Evolutionary conservation across 306 rosid genomes (phyloP).

Genomic region (Mimosa bimucronata): DNA sequence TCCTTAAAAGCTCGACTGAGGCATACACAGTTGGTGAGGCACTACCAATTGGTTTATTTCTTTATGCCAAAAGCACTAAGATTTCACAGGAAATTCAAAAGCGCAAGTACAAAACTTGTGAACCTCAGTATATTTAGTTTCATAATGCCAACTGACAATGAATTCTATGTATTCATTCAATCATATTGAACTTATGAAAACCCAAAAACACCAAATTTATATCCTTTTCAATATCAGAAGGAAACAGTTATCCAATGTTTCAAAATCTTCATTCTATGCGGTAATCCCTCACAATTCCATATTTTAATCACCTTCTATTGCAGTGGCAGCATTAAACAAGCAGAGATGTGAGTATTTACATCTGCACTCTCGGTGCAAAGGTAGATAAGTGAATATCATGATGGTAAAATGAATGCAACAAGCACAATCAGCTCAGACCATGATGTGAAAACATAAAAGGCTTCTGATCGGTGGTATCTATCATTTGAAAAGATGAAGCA

Average conservation of each 20-base stretch:
- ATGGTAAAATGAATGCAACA: conserved; percentile 11
- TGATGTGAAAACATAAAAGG: conserved; percentile 12
- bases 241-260: background rate
- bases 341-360: background rate
- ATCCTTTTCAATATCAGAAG: background rate
- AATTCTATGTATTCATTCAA: background rate
- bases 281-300: background rate
- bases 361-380: background rate
- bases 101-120: background rate
- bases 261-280: background rate
- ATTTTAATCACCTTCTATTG: background rate
- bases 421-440: conserved; percentile 14
- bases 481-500: background rate
- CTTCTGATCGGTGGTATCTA: background rate
- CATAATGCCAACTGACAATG: background rate
- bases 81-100: background rate
- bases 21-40: background rate
- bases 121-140: conserved; percentile 1
- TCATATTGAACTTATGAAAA: conserved; percentile 11
- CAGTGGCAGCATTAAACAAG: background rate
- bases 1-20: background rate
- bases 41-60: background rate
- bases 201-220: background rate
- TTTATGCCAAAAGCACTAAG: background rate
- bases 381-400: background rate